These are phyloP conservation scores for Spathaspora girioi DNA, from an alignment of 805 yeast genomes.

Conservation along the genomic window DNA sequence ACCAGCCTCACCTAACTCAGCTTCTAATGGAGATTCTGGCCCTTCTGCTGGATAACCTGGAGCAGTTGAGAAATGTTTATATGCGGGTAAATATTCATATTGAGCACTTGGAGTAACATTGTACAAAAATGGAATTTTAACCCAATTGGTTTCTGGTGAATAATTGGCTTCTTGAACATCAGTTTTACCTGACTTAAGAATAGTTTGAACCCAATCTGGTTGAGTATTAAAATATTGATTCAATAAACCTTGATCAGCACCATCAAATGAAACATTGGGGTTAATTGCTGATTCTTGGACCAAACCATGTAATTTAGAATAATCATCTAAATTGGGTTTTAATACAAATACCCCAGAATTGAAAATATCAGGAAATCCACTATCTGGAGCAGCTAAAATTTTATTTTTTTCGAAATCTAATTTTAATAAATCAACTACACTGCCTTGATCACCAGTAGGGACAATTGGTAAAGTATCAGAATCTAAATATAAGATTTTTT, in stretches of 20 bases:
- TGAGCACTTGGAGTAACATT: slow-evolving; percentile 70
- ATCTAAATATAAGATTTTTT: slow-evolving; percentile 57
- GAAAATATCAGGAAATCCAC: slow-evolving; percentile 91
- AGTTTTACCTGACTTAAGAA: slow-evolving; percentile 2
- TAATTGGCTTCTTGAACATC: slow-evolving; percentile 1
- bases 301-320: slow-evolving; percentile 33
- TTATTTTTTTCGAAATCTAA: slow-evolving; percentile 18
- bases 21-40: neutral
- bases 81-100: slow-evolving; percentile 75
- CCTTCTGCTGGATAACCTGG: slow-evolving; percentile 5
- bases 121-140: slow-evolving; percentile 70
- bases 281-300: slow-evolving; percentile 14
- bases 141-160: slow-evolving; percentile 46
- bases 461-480: slow-evolving; percentile 55
- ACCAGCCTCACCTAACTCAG: neutral
- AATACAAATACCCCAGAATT: slow-evolving; percentile 73
- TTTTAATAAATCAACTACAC: slow-evolving; percentile 27
- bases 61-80: slow-evolving; percentile 39
- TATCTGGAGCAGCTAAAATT: slow-evolving; percentile 65
- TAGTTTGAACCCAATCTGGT: slow-evolving; percentile 35
- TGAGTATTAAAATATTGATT: slow-evolving; percentile 62
- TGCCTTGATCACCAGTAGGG: slow-evolving; percentile 13
- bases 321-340: slow-evolving; percentile 47
- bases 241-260: slow-evolving; percentile 89
- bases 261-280: slow-evolving; percentile 55